These are phyloP conservation scores for Geoglossum cookeanum DNA, from an alignment of 2,329 filamentous ascomycete genomes.

Conservation along the genomic window DNA sequence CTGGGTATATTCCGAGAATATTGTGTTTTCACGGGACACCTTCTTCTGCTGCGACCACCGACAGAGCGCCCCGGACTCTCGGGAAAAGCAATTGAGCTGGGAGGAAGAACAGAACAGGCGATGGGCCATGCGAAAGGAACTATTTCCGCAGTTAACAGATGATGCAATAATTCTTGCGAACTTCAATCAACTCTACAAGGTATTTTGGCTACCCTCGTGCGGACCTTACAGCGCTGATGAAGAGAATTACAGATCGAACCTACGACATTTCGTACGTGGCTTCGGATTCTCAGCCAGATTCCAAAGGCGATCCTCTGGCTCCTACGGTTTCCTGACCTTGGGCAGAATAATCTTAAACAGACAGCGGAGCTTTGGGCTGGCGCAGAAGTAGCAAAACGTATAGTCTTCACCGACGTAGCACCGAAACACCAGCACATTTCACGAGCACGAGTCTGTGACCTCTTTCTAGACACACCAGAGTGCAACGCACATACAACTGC, in stretches of 20 bases:
- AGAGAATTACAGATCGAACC: slow-evolving; percentile 61
- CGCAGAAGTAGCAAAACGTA: slow-evolving; percentile 61
- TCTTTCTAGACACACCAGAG: slow-evolving; percentile 93
- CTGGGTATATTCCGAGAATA: slow-evolving; percentile 95
- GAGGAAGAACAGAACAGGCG: slow-evolving; percentile 60
- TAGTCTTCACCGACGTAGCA: slow-evolving; percentile 91
- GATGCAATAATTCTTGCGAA: slow-evolving; percentile 85
- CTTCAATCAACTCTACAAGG: slow-evolving; percentile 98
- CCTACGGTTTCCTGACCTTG: slow-evolving; percentile 85
- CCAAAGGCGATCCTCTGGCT: slow-evolving; percentile 89
- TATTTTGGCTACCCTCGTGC: slow-evolving; percentile 17
- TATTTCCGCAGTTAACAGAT: slow-evolving; percentile 69
- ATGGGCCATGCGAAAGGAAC: slow-evolving; percentile 82
- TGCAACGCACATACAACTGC: slow-evolving; percentile 97
- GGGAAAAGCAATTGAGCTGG: slow-evolving; percentile 54
- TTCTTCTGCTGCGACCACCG: slow-evolving; percentile 98
- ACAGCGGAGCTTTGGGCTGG: slow-evolving; percentile 75
- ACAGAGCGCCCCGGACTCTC: slow-evolving; percentile 61
- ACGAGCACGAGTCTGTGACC: slow-evolving; percentile 73
- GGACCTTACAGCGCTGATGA: not conserved
- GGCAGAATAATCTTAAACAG: slow-evolving; percentile 64
- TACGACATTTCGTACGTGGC: slow-evolving; percentile 86
- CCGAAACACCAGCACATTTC: slow-evolving; percentile 90
- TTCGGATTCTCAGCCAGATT: slow-evolving; percentile 69
- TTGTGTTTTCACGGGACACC: slow-evolving; percentile 82